These are phyloP conservation scores for Chrysoporthe puriensis DNA, from an alignment of 2,329 filamentous ascomycete species.

Conservation along the genomic window DNA sequence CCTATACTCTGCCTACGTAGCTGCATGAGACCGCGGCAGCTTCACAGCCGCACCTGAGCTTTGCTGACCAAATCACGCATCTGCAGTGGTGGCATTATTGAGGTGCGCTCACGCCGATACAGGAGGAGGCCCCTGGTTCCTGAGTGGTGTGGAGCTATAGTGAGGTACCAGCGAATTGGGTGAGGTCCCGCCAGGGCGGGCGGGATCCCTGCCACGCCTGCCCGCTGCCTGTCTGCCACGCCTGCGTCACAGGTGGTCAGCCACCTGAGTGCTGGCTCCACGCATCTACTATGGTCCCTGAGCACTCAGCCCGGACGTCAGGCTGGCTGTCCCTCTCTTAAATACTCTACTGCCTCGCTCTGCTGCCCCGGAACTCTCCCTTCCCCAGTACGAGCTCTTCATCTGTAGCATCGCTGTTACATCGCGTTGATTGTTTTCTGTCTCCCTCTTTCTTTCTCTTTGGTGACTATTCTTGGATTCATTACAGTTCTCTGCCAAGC, in stretches of 20 bases:
- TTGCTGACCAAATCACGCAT: conserved; percentile 19
- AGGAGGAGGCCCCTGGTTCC: conserved; percentile 13
- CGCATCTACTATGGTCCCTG: background rate
- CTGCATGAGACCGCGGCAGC: background rate
- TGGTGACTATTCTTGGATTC: background rate
- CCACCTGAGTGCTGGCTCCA: background rate
- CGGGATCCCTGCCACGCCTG: background rate
- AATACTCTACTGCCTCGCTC: background rate
- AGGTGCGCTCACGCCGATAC: conserved; percentile 11
- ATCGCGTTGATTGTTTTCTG: background rate
- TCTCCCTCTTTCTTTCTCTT: background rate
- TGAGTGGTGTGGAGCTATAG: background rate
- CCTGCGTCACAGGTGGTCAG: background rate
- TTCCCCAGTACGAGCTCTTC: background rate
- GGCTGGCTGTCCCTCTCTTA: background rate
- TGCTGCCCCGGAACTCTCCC: background rate
- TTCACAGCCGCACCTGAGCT: background rate
- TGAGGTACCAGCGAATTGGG: background rate
- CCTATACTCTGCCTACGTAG: background rate
- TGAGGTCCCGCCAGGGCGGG: background rate
- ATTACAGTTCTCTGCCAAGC: background rate
- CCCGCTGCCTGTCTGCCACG: background rate
- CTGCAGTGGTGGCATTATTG: conserved; percentile 10
- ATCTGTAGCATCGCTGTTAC: background rate
- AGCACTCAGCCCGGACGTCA: background rate